phyloP scores from a whole-genome alignment of 305 asterid species.

The Fraxinus floribunda region DNA sequence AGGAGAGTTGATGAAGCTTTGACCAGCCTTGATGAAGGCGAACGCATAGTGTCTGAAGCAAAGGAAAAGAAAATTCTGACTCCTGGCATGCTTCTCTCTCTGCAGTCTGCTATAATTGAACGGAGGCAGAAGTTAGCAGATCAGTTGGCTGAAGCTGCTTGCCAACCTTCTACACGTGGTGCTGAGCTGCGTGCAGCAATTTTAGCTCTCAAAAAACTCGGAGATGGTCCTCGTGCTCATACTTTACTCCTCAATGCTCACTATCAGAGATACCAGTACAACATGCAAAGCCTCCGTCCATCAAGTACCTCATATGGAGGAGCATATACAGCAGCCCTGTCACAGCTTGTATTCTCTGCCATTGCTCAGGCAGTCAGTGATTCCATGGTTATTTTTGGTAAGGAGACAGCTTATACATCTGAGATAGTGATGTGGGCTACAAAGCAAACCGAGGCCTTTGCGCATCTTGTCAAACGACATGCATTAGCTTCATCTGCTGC shows the following conservation, averaged over 20 bases:
- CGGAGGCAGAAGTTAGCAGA: slow-evolving; percentile 85
- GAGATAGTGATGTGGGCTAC: slow-evolving; percentile 99
- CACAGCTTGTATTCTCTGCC: slow-evolving; percentile 93
- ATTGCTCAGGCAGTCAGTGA: slow-evolving; percentile 96
- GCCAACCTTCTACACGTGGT: slow-evolving; percentile 95
- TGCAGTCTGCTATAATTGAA: slow-evolving; percentile 65
- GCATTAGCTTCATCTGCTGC: slow-evolving; percentile 98
- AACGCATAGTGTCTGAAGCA: slow-evolving; percentile 63
- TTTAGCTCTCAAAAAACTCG: slow-evolving; percentile 85
- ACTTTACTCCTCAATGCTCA: slow-evolving; percentile 87
- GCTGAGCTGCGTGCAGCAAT: slow-evolving; percentile 93
- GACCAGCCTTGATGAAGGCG: slow-evolving; percentile 87
- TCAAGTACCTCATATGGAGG: slow-evolving; percentile 97
- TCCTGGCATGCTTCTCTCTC: slow-evolving; percentile 49
- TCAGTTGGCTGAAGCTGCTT: slow-evolving; percentile 95
- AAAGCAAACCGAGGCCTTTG: slow-evolving; percentile 86
- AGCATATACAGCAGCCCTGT: slow-evolving; percentile 93
- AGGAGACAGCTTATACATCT: slow-evolving; percentile 86
- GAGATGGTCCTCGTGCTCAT: slow-evolving; percentile 98
- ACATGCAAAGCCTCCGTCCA: slow-evolving; percentile 90
- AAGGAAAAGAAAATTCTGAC: slow-evolving; percentile 56
- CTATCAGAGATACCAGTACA: slow-evolving; percentile 87
- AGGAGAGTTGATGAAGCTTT: slow-evolving; percentile 96
- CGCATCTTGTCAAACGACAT: slow-evolving; percentile 83
- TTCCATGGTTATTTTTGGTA: slow-evolving; percentile 74